These are phyloP conservation scores for Apium graveolens DNA, from an alignment of 129 eudicot species.

Conservation along the genomic window DNA sequence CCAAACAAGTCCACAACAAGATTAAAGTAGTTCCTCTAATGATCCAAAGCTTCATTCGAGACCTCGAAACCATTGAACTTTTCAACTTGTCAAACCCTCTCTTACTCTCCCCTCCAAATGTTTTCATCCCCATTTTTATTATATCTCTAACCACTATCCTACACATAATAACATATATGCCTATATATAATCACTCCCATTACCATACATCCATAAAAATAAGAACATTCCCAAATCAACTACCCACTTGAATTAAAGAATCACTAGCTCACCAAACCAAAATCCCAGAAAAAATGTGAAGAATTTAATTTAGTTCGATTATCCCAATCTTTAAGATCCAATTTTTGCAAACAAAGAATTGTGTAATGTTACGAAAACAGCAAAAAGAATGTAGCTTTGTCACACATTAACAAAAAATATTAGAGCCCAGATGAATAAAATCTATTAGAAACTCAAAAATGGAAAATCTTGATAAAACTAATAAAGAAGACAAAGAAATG, in stretches of 20 bases:
- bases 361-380: not conserved
- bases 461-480: not conserved
- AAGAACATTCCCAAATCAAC: not conserved
- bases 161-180: constrained; percentile 37
- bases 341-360: not conserved
- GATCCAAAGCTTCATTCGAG: constrained; percentile 83
- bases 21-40: constrained; percentile 59
- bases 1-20: constrained; percentile 79
- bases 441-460: not conserved
- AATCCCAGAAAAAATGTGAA: not conserved
- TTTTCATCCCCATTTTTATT: constrained; percentile 52
- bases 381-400: not conserved
- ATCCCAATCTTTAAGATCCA: not conserved
- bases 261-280: not conserved
- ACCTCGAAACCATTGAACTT: constrained; percentile 38
- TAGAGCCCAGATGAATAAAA: not conserved
- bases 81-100: constrained; percentile 43
- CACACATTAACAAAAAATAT: constrained; percentile 2
- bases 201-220: constrained; percentile 18
- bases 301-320: not conserved
- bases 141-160: constrained; percentile 25
- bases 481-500: not conserved
- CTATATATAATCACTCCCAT: constrained; percentile 5
- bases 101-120: constrained; percentile 41
- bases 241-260: not conserved